These are phyloP conservation scores for Vachellia collinsii DNA, from an alignment of 306 rosid genomes.

Conservation along the genomic window DNA sequence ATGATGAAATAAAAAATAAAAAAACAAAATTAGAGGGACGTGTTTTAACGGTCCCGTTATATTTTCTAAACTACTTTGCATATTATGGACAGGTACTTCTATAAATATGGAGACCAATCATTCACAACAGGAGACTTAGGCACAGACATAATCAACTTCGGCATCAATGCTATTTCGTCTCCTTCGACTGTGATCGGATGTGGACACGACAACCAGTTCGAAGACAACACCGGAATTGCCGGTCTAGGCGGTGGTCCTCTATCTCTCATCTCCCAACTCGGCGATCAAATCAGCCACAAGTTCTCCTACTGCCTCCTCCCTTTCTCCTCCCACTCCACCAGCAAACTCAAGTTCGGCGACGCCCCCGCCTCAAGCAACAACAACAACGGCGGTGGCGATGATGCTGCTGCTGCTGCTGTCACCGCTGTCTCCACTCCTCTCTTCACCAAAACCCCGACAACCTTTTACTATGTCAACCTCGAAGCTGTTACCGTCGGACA, in stretches of 20 bases:
- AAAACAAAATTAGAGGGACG: no score
- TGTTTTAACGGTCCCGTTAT: no score
- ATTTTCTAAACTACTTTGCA: no score
- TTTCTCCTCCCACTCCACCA: neutral
- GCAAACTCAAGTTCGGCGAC: constrained; percentile 21
- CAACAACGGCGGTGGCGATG: no score
- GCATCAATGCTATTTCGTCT: neutral
- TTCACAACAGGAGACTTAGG: constrained; percentile 10
- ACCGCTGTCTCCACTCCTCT: constrained; percentile 10
- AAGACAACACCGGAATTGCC: neutral
- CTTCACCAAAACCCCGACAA: neutral
- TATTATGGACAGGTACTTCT: constrained; percentile 12
- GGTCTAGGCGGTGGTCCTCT: constrained; percentile 24
- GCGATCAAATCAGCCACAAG: neutral
- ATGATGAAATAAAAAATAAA: no score
- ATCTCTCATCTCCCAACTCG: constrained; percentile 6
- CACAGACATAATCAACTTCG: constrained; percentile 14
- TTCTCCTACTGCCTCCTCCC: constrained; percentile 29
- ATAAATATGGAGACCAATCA: constrained; percentile 18
- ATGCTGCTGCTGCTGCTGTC: no score
- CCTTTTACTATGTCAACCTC: constrained; percentile 15
- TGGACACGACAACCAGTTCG: neutral
- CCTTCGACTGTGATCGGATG: constrained; percentile 13
- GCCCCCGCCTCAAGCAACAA: no score
- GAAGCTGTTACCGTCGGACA: constrained; percentile 4